A percentile compares a stretch with the other conserved stretches of the same genome.
Evolutionary conservation across 768 basidiomycete genomes (phyloP).

Genomic region (Suillus subaureus): DNA sequence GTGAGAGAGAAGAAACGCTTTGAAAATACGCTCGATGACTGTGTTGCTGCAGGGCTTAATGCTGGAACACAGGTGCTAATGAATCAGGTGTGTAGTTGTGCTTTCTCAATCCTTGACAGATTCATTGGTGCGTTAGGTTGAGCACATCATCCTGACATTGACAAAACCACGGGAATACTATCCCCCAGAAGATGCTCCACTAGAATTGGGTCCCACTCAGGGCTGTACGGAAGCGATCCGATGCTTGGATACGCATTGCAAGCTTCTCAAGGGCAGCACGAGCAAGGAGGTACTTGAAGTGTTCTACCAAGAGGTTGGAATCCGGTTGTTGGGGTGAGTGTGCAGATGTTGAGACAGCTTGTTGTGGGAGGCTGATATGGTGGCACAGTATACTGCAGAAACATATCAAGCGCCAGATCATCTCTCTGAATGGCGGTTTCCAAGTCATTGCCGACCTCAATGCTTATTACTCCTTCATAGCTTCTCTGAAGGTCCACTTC

Average conservation of each 20-base stretch:
- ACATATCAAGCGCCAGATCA: constrained; percentile 96
- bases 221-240: constrained; percentile 90
- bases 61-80: constrained; percentile 94
- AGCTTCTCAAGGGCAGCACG: constrained; percentile 88
- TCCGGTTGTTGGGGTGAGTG: constrained; percentile 79
- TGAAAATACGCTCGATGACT: constrained; percentile 89
- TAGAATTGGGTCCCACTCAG: constrained; percentile 84
- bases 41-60: constrained; percentile 91
- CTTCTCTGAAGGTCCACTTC: constrained; percentile 61
- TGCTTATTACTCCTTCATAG: constrained; percentile 87
- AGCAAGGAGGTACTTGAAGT: constrained; percentile 97
- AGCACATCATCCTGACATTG: constrained; percentile 84
- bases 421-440: constrained; percentile 91
- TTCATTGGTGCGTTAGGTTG: constrained; percentile 58
- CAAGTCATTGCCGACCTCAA: constrained; percentile 97
- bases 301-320: constrained; percentile 96
- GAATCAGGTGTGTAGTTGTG: constrained; percentile 68
- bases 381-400: constrained; percentile 83
- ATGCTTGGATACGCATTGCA: constrained; percentile 90
- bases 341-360: constrained; percentile 29
- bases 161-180: constrained; percentile 90
- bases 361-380: neutral
- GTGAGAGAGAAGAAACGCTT: constrained; percentile 97
- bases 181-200: constrained; percentile 74
- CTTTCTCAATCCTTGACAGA: neutral